A percentile compares a stretch with the other conserved stretches of the same genome.
Conservation (phyloP, 805 yeast genomes). For the Grigorovia yakushimaensis region DNA sequence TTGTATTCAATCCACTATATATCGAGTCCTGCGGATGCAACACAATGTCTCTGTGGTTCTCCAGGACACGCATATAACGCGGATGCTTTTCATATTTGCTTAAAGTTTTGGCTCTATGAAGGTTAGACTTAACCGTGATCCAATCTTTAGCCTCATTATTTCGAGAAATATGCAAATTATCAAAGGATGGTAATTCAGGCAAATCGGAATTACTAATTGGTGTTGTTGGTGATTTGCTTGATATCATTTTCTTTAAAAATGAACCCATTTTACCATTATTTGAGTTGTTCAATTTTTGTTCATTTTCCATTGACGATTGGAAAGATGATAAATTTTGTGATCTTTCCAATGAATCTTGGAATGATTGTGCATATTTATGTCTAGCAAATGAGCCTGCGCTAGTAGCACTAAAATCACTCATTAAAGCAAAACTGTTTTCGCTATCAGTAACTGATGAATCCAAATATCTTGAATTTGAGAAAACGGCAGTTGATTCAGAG, state of each 20-base stretch:
- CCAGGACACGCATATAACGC: conserved; percentile 55
- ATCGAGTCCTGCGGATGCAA: conserved; percentile 49
- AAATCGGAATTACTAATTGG: conserved; percentile 6
- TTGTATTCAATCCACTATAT: conserved; percentile 37
- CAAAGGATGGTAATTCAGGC: conserved; percentile 25
- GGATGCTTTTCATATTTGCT: conserved; percentile 57
- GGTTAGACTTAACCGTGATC: conserved; percentile 47
- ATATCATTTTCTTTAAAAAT: conserved; percentile 26
- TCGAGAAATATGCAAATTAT: conserved; percentile 15
- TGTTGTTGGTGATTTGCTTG: conserved; percentile 15
- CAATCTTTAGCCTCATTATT: conserved; percentile 37
- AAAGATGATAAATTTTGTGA: conserved; percentile 1
- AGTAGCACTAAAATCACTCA: conserved; percentile 73
- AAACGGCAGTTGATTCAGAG: conserved; percentile 13
- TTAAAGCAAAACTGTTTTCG: conserved; percentile 32
- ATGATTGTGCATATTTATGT: conserved; percentile 47
- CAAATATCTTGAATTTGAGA: conserved; percentile 38
- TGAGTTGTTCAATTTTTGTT: conserved; percentile 14
- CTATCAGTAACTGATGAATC: conserved; percentile 39
- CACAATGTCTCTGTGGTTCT: conserved; percentile 50
- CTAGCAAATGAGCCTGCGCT: conserved; percentile 80
- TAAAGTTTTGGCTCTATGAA: conserved; percentile 65
- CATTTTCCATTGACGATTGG: conserved; percentile 5
- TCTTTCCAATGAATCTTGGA: conserved; percentile 22
- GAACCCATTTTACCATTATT: conserved; percentile 25